These are phyloP conservation scores for Pilaira anomala DNA, from an alignment of 192 early-diverging fungal species.

Conservation along the genomic window DNA sequence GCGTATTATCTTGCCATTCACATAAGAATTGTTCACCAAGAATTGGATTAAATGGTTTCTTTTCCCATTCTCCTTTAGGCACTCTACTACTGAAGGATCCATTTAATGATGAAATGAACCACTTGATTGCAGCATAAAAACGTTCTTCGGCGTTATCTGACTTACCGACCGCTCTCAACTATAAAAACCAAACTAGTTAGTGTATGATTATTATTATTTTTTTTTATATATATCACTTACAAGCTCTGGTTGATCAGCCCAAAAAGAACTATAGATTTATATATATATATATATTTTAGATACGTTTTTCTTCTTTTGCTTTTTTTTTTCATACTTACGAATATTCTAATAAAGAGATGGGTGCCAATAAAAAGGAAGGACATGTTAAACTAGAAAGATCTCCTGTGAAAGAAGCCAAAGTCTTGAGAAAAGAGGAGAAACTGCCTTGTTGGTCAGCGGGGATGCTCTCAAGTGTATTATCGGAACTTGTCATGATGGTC, in stretches of 20 bases:
- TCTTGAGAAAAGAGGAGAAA: constrained; percentile 64
- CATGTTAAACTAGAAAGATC: constrained; percentile 78
- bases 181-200: neutral
- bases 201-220: no score
- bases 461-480: constrained; percentile 42
- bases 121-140: constrained; percentile 64
- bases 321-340: constrained; percentile 40
- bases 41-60: constrained; percentile 72
- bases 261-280: constrained; percentile 38
- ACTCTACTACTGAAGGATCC: constrained; percentile 73
- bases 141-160: constrained; percentile 58
- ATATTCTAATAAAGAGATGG: constrained; percentile 78
- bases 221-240: constrained; percentile 1
- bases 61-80: constrained; percentile 64
- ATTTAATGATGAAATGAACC: constrained; percentile 79
- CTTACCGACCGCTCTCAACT: constrained; percentile 59
- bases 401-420: constrained; percentile 73
- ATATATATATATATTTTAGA: neutral
- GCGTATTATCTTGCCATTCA: constrained; percentile 59
- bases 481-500: constrained; percentile 23
- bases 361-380: constrained; percentile 74
- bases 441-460: constrained; percentile 60
- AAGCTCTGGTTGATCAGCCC: constrained; percentile 61
- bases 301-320: neutral
- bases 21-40: constrained; percentile 67